Evolutionary conservation across 148 eudicot species (phyloP).

Genomic region (Mesembryanthemum crystallinum): DNA sequence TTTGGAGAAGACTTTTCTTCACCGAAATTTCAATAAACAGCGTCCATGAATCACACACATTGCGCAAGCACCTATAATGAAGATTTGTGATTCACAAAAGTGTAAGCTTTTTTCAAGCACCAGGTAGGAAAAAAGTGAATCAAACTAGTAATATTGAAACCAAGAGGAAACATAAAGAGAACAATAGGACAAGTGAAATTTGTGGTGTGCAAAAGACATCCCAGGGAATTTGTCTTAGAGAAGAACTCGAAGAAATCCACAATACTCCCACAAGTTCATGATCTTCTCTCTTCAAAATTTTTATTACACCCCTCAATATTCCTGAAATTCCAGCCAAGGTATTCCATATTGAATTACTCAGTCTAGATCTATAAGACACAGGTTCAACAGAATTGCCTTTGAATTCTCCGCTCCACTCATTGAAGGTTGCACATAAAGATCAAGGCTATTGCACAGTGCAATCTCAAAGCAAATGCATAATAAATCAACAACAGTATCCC

Average conservation of each 20-base stretch:
- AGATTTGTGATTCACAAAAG: background rate
- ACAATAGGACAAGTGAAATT: background rate
- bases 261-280: no score
- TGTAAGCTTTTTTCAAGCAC: background rate
- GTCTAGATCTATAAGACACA: no score
- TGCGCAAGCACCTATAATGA: slow-evolving; percentile 64
- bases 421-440: slow-evolving; percentile 24
- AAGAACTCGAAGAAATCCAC: no score
- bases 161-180: background rate
- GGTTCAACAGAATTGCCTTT: no score
- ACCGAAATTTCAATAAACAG: slow-evolving; percentile 44
- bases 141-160: background rate
- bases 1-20: slow-evolving; percentile 20
- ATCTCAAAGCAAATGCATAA: slow-evolving; percentile 56
- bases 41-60: slow-evolving; percentile 66
- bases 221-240: no score
- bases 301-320: no score
- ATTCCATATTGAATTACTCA: no score
- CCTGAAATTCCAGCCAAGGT: no score
- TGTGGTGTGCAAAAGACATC: no score
- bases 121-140: background rate
- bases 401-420: slow-evolving; percentile 16
- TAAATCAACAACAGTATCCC: slow-evolving; percentile 41
- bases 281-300: no score
- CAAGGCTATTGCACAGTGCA: slow-evolving; percentile 39